Evolutionary conservation across 495 filamentous ascomycete species (phyloP).

Genomic region (Podospora comata): DNA sequence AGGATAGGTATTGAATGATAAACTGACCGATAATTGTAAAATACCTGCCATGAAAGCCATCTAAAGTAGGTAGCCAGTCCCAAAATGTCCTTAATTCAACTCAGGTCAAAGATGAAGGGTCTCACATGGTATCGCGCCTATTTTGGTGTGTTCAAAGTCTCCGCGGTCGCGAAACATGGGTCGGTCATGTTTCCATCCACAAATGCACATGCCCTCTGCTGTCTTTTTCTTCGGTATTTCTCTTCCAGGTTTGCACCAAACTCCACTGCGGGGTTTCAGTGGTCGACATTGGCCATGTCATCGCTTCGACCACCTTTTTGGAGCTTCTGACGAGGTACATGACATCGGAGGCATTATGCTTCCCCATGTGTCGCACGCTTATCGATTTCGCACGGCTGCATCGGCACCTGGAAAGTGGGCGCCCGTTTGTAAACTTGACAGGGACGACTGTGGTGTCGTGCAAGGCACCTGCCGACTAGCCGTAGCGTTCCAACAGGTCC

Average conservation of each 20-base stretch:
- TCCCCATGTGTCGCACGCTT: neutral
- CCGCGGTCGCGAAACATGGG: neutral
- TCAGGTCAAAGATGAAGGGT: conserved; percentile 7
- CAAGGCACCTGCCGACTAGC: neutral
- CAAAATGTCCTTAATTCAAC: neutral
- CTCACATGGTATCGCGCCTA: conserved; percentile 14
- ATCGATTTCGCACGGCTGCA: neutral
- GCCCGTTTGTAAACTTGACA: neutral
- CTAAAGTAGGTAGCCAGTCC: neutral
- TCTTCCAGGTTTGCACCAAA: neutral
- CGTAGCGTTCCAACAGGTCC: neutral
- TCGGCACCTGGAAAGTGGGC: neutral
- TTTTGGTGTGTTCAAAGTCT: conserved; percentile 7
- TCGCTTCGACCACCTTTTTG: too few species aligned
- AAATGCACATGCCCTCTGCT: too few species aligned
- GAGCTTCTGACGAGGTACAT: neutral
- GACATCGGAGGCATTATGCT: neutral
- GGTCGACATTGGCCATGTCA: neutral
- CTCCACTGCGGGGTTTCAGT: neutral
- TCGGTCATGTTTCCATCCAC: neutral
- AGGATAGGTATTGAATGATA: too few species aligned
- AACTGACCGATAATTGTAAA: neutral
- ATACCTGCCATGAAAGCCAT: too few species aligned
- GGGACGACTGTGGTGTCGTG: neutral
- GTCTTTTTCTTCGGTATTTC: too few species aligned